Evolutionary conservation across 148 eudicot genomes (phyloP).

Genomic region (Silene latifolia): DNA sequence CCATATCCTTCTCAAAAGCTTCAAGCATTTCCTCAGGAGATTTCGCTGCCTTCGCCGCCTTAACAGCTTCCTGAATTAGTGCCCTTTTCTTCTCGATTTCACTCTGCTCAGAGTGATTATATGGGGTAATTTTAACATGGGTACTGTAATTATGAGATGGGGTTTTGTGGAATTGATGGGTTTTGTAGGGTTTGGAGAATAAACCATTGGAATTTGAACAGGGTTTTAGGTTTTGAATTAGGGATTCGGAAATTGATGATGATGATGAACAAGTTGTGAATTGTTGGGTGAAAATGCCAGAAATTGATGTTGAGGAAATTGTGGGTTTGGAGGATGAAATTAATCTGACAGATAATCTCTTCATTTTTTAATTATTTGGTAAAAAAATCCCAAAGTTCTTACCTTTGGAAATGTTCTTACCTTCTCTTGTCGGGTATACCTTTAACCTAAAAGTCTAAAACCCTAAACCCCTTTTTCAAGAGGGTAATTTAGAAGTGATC

Average conservation of each 20-base stretch:
- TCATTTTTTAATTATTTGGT: constrained; percentile 50
- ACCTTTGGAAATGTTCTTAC: too few species aligned
- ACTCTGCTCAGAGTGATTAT: constrained; percentile 59
- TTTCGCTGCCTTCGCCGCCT: constrained; percentile 43
- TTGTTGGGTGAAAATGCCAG: constrained; percentile 29
- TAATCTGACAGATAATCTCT: constrained; percentile 57
- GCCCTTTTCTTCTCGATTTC: constrained; percentile 27
- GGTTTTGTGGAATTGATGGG: constrained; percentile 1
- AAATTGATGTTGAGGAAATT: constrained; percentile 26
- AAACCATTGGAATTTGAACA: too few species aligned
- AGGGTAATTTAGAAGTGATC: too few species aligned
- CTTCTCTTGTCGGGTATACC: too few species aligned
- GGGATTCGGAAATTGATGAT: too few species aligned
- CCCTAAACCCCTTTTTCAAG: too few species aligned
- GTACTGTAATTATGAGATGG: constrained; percentile 42
- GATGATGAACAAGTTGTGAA: constrained; percentile 22
- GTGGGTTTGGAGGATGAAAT: constrained; percentile 30
- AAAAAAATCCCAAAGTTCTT: too few species aligned
- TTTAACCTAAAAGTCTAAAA: too few species aligned
- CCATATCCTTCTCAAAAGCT: too few species aligned
- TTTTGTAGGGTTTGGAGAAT: too few species aligned
- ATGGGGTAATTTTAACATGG: constrained; percentile 23
- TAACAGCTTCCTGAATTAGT: constrained; percentile 60
- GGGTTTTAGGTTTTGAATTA: too few species aligned
- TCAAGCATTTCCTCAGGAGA: constrained; percentile 73